These are phyloP conservation scores for Fusarium paranaense DNA, from an alignment of 2,329 filamentous ascomycete genomes.

Conservation along the genomic window DNA sequence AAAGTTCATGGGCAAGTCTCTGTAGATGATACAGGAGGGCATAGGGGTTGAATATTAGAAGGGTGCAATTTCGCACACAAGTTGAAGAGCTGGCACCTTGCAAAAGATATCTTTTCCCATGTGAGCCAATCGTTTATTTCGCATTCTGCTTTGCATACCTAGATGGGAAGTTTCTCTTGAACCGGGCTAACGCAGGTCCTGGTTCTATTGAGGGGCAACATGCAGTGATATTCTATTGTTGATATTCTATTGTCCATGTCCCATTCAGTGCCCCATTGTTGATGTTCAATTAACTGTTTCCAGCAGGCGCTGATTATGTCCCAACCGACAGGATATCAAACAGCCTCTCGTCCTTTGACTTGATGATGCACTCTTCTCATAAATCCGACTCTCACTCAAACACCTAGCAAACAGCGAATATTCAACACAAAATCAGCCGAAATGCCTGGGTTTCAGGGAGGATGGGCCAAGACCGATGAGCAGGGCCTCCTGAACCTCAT, in stretches of 20 bases:
- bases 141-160: not conserved
- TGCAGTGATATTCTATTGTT: constrained; percentile 23
- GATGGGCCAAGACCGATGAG: not conserved
- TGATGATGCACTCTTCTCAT: not conserved
- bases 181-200: constrained; percentile 24
- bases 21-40: constrained; percentile 59
- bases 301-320: not conserved
- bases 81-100: constrained; percentile 31
- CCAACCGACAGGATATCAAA: not conserved
- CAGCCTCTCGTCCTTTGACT: not conserved
- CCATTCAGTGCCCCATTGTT: not conserved
- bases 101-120: constrained; percentile 29
- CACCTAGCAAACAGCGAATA: not conserved
- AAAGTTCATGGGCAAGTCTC: constrained; percentile 98
- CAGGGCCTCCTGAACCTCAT: not conserved
- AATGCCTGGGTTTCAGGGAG: not conserved
- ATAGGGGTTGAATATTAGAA: constrained; percentile 34
- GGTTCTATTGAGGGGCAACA: constrained; percentile 36
- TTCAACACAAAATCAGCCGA: not conserved
- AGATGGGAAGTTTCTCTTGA: constrained; percentile 4
- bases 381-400: not conserved
- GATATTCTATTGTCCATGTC: not conserved
- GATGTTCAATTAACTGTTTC: not conserved
- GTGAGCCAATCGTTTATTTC: constrained; percentile 7
- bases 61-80: constrained; percentile 28